phyloP scores from a whole-genome alignment of 495 filamentous ascomycete genomes.

The Hypoxylon perforatum region DNA sequence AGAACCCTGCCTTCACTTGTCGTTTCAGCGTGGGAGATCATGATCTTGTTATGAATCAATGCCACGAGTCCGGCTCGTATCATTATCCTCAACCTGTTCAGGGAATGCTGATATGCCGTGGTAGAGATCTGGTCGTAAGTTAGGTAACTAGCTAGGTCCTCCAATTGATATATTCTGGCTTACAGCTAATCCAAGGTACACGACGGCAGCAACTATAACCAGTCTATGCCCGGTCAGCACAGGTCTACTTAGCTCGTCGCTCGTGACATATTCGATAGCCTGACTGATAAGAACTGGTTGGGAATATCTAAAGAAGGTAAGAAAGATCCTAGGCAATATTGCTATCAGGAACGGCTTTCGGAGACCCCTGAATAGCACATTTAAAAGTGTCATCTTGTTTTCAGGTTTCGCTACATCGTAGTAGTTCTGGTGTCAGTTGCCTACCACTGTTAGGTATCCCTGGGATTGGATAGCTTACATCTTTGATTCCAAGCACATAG shows the following conservation, averaged over 20 bases:
- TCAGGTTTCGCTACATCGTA: slow-evolving; percentile 39
- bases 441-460: background rate
- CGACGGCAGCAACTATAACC: slow-evolving; percentile 64
- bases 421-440: background rate
- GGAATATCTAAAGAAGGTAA: slow-evolving; percentile 69
- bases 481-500: slow-evolving; percentile 50
- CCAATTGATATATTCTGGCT: slow-evolving; percentile 8
- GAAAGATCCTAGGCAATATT: slow-evolving; percentile 63
- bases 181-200: slow-evolving; percentile 72
- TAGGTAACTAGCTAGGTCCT: background rate
- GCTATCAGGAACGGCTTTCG: slow-evolving; percentile 60
- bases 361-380: slow-evolving; percentile 58
- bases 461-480: slow-evolving; percentile 33
- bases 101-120: slow-evolving; percentile 64
- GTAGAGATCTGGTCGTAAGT: slow-evolving; percentile 56
- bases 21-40: slow-evolving; percentile 54
- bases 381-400: slow-evolving; percentile 57
- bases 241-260: slow-evolving; percentile 36
- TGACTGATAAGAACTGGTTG: slow-evolving; percentile 72
- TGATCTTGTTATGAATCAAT: slow-evolving; percentile 66
- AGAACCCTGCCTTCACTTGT: slow-evolving; percentile 63
- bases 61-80: slow-evolving; percentile 67
- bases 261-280: slow-evolving; percentile 62
- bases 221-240: slow-evolving; percentile 63
- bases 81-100: slow-evolving; percentile 70